Conservation (phyloP, 208 protist species). For the Trypanosoma scelopori region DNA sequence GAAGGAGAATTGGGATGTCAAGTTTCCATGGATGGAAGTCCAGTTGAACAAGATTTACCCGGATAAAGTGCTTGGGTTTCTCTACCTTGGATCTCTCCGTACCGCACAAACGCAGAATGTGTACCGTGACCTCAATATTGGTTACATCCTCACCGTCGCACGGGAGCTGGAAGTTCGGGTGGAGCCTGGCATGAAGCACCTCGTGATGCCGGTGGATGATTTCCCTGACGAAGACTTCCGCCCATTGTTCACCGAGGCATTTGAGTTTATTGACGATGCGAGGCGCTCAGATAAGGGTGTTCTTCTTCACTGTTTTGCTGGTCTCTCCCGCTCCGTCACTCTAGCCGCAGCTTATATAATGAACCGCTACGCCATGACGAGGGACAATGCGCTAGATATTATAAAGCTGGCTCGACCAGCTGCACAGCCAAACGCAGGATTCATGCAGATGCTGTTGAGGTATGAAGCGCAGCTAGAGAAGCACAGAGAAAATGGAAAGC, state of each 20-base stretch:
- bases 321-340: slow-evolving; percentile 86
- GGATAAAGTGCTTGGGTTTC: slow-evolving; percentile 82
- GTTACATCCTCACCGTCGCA: slow-evolving; percentile 74
- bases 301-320: slow-evolving; percentile 90
- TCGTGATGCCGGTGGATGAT: slow-evolving; percentile 74
- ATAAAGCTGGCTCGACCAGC: slow-evolving; percentile 67
- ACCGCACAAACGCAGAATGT: slow-evolving; percentile 80
- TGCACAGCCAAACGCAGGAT: slow-evolving; percentile 82
- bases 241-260: slow-evolving; percentile 62
- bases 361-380: slow-evolving; percentile 52
- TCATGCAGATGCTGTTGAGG: slow-evolving; percentile 44
- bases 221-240: slow-evolving; percentile 68
- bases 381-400: slow-evolving; percentile 63
- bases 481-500: not conserved
- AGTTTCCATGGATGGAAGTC: slow-evolving; percentile 67
- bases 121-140: slow-evolving; percentile 83
- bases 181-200: slow-evolving; percentile 77
- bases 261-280: slow-evolving; percentile 82
- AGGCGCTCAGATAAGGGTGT: slow-evolving; percentile 53
- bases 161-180: slow-evolving; percentile 65
- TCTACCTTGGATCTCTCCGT: slow-evolving; percentile 83
- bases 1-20: slow-evolving; percentile 41
- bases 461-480: slow-evolving; percentile 38
- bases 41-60: slow-evolving; percentile 88
- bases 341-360: slow-evolving; percentile 87